Conservation (phyloP, 2,329 filamentous ascomycete genomes). For the Xylaria sp. region DNA sequence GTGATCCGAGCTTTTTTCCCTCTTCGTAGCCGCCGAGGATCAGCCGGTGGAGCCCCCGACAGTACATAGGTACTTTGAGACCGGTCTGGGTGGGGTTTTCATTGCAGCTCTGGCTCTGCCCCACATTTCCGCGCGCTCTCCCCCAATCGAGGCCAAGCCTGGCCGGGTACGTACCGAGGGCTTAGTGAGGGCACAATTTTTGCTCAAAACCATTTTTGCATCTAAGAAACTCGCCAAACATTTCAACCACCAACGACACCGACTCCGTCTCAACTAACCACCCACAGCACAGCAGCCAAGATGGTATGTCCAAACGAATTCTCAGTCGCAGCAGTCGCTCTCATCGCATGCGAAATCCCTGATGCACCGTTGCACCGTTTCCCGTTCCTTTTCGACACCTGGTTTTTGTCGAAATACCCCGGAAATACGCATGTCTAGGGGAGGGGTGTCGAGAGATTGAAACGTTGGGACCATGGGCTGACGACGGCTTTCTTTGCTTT, state of each 20-base stretch:
- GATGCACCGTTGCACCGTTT: slow-evolving; percentile 39
- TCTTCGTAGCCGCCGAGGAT: slow-evolving; percentile 23
- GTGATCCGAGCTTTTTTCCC: slow-evolving; percentile 26
- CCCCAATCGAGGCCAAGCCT: slow-evolving; percentile 16
- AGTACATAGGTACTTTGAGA: slow-evolving; percentile 4
- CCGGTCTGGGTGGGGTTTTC: neutral
- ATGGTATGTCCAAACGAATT: slow-evolving; percentile 51
- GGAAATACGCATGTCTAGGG: slow-evolving; percentile 9
- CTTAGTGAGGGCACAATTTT: slow-evolving; percentile 53
- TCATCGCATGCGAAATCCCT: slow-evolving; percentile 14
- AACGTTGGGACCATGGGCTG: slow-evolving; percentile 29
- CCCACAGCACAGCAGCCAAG: slow-evolving; percentile 58
- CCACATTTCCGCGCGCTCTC: slow-evolving; percentile 2
- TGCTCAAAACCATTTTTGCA: slow-evolving; percentile 49
- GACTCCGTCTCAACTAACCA: slow-evolving; percentile 58
- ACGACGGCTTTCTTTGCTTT: slow-evolving; percentile 26
- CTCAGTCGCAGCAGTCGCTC: neutral
- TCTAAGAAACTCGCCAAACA: slow-evolving; percentile 49
- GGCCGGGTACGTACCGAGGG: slow-evolving; percentile 35
- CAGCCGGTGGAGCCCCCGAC: slow-evolving; percentile 15
- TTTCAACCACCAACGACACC: slow-evolving; percentile 56
- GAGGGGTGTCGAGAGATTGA: neutral
- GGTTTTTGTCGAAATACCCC: slow-evolving; percentile 5
- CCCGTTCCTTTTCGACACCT: slow-evolving; percentile 12
- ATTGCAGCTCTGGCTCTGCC: neutral